Percentiles rank a stretch among this genome's conserved stretches.
phyloP scores from a whole-genome alignment of 306 rosid genomes.

The Castanea mollissima region DNA sequence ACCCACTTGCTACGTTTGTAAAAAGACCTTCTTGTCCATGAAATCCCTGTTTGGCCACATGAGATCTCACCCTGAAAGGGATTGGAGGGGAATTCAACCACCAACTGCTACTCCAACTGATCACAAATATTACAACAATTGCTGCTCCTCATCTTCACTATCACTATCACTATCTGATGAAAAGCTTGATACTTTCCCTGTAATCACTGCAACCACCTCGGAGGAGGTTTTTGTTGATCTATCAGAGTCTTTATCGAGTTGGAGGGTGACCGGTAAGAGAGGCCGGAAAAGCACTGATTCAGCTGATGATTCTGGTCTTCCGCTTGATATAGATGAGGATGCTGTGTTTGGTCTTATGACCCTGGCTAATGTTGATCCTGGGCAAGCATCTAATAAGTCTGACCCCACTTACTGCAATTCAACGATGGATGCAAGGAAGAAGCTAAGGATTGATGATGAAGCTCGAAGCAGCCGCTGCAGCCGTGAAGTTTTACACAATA shows the following conservation, averaged over 20 bases:
- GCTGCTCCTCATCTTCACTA: slow-evolving; percentile 17
- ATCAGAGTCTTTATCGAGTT: neutral
- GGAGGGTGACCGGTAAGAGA: slow-evolving; percentile 37
- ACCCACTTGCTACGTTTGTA: slow-evolving; percentile 18
- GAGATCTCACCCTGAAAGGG: slow-evolving; percentile 39
- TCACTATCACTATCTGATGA: neutral
- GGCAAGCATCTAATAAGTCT: neutral
- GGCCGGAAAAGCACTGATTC: slow-evolving; percentile 25
- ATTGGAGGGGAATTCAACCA: slow-evolving; percentile 38
- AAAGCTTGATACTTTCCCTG: slow-evolving; percentile 2
- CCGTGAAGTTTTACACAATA: neutral
- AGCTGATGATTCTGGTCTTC: neutral
- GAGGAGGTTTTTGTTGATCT: neutral
- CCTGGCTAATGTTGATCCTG: slow-evolving; percentile 31
- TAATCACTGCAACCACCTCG: neutral
- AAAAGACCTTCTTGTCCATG: slow-evolving; percentile 30
- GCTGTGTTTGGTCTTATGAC: slow-evolving; percentile 37
- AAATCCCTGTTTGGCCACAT: slow-evolving; percentile 40
- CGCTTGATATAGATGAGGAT: neutral
- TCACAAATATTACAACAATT: neutral
- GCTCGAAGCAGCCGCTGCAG: neutral
- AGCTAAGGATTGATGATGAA: neutral
- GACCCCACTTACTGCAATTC: neutral
- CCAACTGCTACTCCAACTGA: neutral
- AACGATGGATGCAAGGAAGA: neutral